Percentiles rank a stretch among this genome's conserved stretches.
Conservation (phyloP, 805 yeast genomes). For the Saturnispora silvae region DNA sequence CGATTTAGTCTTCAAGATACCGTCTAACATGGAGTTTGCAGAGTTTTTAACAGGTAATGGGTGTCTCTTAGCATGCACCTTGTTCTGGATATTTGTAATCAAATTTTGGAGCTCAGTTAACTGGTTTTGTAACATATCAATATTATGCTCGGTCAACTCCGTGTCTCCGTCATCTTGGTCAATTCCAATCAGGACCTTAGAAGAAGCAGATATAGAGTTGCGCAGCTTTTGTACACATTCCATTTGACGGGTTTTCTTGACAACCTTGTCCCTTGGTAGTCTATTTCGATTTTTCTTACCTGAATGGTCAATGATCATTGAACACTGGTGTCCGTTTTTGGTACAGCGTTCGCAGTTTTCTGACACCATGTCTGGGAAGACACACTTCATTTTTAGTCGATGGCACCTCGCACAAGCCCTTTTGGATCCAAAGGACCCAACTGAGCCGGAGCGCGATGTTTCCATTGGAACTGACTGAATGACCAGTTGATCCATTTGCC, state of each 20-base stretch:
- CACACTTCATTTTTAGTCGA: conserved; percentile 41
- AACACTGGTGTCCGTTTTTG: conserved; percentile 34
- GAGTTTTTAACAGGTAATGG: conserved; percentile 21
- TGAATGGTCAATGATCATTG: conserved; percentile 43
- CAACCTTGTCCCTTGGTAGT: conserved; percentile 22
- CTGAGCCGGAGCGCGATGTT: too few species aligned
- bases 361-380: conserved; percentile 35
- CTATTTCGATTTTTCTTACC: conserved; percentile 21
- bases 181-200: conserved; percentile 16
- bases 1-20: conserved; percentile 24
- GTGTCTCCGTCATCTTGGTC: conserved; percentile 16
- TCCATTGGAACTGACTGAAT: not conserved
- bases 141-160: conserved; percentile 16
- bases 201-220: conserved; percentile 19
- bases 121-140: conserved; percentile 22
- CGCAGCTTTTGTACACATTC: conserved; percentile 23
- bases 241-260: conserved; percentile 17
- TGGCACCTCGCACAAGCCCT: conserved; percentile 50
- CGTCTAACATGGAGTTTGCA: conserved; percentile 28
- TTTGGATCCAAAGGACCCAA: not conserved
- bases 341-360: conserved; percentile 37
- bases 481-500: not conserved
- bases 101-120: conserved; percentile 24
- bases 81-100: conserved; percentile 16
- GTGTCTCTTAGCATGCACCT: not conserved